These are phyloP conservation scores for Solanum pimpinellifolium DNA, from an alignment of 257 asterid genomes.

Conservation along the genomic window DNA sequence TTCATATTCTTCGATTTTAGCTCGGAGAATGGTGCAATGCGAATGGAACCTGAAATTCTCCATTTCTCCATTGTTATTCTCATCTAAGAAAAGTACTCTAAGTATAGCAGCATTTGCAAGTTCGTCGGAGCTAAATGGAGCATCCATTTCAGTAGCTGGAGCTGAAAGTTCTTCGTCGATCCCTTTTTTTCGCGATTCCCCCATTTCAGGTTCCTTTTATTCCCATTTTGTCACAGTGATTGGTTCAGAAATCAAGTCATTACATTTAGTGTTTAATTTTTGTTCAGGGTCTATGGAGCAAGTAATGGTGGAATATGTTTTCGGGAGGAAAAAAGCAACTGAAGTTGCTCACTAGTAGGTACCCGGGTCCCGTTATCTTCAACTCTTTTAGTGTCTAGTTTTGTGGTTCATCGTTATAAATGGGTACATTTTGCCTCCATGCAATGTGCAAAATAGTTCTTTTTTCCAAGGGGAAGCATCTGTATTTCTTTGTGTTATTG, in stretches of 20 bases:
- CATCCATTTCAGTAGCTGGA: not conserved
- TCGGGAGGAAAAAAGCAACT: constrained; percentile 75
- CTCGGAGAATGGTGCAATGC: not conserved
- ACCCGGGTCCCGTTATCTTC: not conserved
- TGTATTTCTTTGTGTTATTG: not conserved
- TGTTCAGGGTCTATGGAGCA: constrained; percentile 46
- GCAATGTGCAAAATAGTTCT: not conserved
- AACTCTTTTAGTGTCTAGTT: no score
- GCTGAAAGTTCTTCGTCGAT: not conserved
- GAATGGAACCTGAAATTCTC: not conserved
- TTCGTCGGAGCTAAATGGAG: not conserved
- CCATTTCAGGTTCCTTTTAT: not conserved
- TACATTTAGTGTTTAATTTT: not conserved
- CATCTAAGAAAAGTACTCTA: not conserved
- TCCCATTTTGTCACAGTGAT: not conserved
- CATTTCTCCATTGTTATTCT: not conserved
- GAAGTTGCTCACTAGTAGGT: constrained; percentile 91
- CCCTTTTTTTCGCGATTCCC: not conserved
- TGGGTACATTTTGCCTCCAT: not conserved
- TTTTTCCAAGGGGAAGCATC: not conserved
- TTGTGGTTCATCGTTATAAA: not conserved
- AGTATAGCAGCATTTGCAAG: not conserved
- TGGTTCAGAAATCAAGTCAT: not conserved
- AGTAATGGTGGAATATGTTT: constrained; percentile 53
- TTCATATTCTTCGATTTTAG: not conserved